Percentiles rank a stretch among this genome's conserved stretches.
These are phyloP conservation scores for Perilla frutescens DNA, from an alignment of 257 asterid species.

Conservation along the genomic window DNA sequence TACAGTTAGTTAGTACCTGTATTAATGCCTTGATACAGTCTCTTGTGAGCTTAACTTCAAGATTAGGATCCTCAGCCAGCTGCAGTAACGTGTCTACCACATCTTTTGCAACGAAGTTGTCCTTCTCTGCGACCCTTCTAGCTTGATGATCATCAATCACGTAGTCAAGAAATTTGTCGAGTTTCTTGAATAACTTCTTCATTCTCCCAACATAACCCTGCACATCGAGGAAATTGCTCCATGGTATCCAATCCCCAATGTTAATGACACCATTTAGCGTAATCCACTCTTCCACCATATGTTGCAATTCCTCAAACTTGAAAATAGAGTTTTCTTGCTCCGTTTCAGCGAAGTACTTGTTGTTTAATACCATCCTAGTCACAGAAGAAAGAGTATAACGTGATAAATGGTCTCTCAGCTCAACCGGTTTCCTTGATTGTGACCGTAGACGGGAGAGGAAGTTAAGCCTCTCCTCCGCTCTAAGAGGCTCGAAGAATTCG, in stretches of 20 bases:
- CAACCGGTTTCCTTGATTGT: constrained; percentile 36
- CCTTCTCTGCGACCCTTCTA: neutral
- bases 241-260: constrained; percentile 61
- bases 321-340: neutral
- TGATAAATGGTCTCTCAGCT: constrained; percentile 32
- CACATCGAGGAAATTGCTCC: constrained; percentile 45
- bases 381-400: neutral
- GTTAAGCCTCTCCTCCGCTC: constrained; percentile 35
- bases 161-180: constrained; percentile 38
- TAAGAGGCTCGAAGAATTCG: constrained; percentile 37
- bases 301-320: constrained; percentile 27
- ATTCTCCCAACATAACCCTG: constrained; percentile 54
- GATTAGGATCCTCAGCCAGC: neutral
- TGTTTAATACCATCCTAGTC: constrained; percentile 18
- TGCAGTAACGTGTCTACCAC: neutral
- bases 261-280: constrained; percentile 38
- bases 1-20: neutral
- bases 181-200: constrained; percentile 41
- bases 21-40: neutral
- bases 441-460: constrained; percentile 34
- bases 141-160: constrained; percentile 40
- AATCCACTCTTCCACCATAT: constrained; percentile 48
- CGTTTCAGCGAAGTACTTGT: constrained; percentile 30
- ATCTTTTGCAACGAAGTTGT: neutral
- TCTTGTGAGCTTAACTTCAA: neutral